phyloP scores from a whole-genome alignment of 2,329 filamentous ascomycete species.

The Fusarium penzigii region DNA sequence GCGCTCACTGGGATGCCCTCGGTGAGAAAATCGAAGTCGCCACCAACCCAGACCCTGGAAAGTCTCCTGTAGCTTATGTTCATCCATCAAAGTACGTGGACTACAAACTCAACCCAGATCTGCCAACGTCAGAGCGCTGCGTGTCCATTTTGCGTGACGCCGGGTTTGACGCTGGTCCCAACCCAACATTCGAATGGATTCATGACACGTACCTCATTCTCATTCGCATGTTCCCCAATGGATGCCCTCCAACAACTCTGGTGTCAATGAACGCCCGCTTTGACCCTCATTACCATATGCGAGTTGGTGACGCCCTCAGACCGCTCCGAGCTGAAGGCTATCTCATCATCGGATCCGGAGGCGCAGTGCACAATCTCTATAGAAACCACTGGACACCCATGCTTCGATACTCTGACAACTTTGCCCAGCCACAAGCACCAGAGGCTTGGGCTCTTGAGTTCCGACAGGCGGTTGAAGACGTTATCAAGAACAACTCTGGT shows the following conservation, averaged over 20 bases:
- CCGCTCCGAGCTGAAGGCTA: constrained; percentile 12
- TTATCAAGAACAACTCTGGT: constrained; percentile 41
- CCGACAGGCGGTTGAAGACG: constrained; percentile 64
- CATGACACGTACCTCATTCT: constrained; percentile 71
- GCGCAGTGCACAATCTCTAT: constrained; percentile 71
- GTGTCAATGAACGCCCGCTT: constrained; percentile 27
- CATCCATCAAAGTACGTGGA: constrained; percentile 64
- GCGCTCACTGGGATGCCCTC: constrained; percentile 65
- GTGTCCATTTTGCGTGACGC: constrained; percentile 48
- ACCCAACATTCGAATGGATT: constrained; percentile 67
- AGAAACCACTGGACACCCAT: constrained; percentile 67
- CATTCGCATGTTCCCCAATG: constrained; percentile 67
- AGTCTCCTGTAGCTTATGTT: constrained; percentile 67
- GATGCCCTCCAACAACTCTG: constrained; percentile 64
- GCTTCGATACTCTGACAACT: constrained; percentile 49
- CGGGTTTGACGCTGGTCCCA: constrained; percentile 55
- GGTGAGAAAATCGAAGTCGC: constrained; percentile 60
- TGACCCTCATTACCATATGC: constrained; percentile 27
- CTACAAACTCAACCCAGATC: constrained; percentile 63
- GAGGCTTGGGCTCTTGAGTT: constrained; percentile 62
- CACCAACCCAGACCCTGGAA: constrained; percentile 59
- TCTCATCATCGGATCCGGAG: constrained; percentile 60
- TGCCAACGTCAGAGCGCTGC: constrained; percentile 51
- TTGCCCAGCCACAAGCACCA: constrained; percentile 13
- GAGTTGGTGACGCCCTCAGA: constrained; percentile 18